phyloP scores from a whole-genome alignment of 768 basidiomycete species.

The Lactifluus subvellereus region DNA sequence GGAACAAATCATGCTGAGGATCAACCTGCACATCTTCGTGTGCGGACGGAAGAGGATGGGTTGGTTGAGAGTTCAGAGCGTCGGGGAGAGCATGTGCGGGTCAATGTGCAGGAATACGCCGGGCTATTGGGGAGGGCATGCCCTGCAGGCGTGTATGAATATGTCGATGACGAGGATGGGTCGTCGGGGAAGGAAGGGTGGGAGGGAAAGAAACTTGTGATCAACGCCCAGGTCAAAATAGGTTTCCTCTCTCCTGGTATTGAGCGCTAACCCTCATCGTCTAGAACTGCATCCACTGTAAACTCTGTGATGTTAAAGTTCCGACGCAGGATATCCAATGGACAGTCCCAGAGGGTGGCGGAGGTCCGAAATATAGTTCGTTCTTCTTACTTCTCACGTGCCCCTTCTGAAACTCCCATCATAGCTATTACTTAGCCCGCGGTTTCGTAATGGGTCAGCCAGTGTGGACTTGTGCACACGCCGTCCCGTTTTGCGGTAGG shows the following conservation, averaged over 20 bases:
- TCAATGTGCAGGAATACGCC: conserved; percentile 75
- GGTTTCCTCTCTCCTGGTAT: conserved; percentile 1
- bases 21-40: conserved; percentile 82
- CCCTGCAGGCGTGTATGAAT: conserved; percentile 96
- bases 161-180: conserved; percentile 62
- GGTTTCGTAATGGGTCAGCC: background rate
- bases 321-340: conserved; percentile 96
- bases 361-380: conserved; percentile 91
- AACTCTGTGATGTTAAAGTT: conserved; percentile 93
- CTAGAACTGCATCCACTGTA: conserved; percentile 91
- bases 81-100: conserved; percentile 60
- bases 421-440: conserved; percentile 14
- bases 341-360: conserved; percentile 95
- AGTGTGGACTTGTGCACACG: background rate
- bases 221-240: conserved; percentile 83
- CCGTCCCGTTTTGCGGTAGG: conserved; percentile 11
- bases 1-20: conserved; percentile 98
- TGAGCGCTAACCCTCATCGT: conserved; percentile 28
- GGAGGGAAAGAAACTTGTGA: conserved; percentile 84
- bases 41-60: conserved; percentile 38
- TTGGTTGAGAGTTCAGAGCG: conserved; percentile 39
- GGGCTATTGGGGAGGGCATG: conserved; percentile 86
- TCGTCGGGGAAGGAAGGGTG: conserved; percentile 48
- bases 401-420: conserved; percentile 4
- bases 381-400: background rate